Base-by-base conservation (phyloP, 768 basidiomycete species). In the Hericium erinaceus region DNA sequence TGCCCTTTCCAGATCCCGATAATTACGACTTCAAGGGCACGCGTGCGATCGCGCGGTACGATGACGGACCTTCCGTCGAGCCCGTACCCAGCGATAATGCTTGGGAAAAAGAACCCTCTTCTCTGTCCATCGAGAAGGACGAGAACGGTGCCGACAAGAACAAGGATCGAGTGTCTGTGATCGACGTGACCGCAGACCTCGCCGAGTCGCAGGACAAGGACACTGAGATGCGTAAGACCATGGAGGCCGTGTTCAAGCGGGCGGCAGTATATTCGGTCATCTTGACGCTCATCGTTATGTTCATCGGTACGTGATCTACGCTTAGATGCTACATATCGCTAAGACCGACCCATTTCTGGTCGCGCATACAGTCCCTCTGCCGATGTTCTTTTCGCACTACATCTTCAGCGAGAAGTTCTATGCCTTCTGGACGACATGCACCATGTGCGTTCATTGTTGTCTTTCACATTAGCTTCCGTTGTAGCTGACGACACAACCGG, bases 331-430 rank as follows among this genome's bases (percentile, higher is more conserved):
- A 8, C 9, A 8, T 33, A 8, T 8, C 33, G 33, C 22, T 8
- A 6, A 33, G 33, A 8, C 9, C 33, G 33, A 33, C 9, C 33
- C 33, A 6, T 33, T 33, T 33, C 16, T 16, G 11, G 18, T 10
- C 33, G 40, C 33, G 12, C 50, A 16, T 48, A 20, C 58, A 67
- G 69, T 73, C 0, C 72, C 72, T 11, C 54, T 72, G 10, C 68
- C 71, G 22, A 71, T 73, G 70, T 73, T 70, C 64, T 72, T 72
- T 62, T 64, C 69, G 7, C 64, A 65, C 57, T 73, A 73, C 54
- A 61, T 73, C 7, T 73, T 73, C 63, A 69, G 66, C 56, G 55
- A 61, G 52, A 54, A 48, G 11, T 73, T 73, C 57, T 71, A 67
- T 61, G 64, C 63, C 3, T 70, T 72, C 65, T 73, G 71, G 71